Evolutionary conservation across 2,329 filamentous ascomycete genomes (phyloP).

Genomic region (Claviceps pazoutovae): DNA sequence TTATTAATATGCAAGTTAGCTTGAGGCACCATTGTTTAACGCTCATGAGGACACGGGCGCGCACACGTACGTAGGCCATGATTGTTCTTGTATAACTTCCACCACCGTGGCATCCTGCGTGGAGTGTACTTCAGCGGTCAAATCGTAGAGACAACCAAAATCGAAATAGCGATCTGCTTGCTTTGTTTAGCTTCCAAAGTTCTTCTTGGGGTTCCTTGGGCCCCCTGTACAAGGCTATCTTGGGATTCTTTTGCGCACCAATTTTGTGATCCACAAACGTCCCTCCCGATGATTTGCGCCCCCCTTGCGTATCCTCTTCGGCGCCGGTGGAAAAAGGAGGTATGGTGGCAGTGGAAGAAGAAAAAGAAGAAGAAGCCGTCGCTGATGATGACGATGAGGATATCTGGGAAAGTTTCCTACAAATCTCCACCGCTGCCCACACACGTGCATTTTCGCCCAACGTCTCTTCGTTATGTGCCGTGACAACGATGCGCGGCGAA

Average conservation of each 20-base stretch:
- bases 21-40: no score
- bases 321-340: no score
- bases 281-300: conserved; percentile 1
- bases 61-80: conserved; percentile 24
- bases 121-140: conserved; percentile 32
- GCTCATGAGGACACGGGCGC: no score
- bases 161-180: conserved; percentile 19
- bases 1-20: conserved; percentile 10
- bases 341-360: background rate
- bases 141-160: conserved; percentile 35
- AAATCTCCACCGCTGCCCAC: conserved; percentile 38
- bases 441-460: conserved; percentile 20
- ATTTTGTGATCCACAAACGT: conserved; percentile 9
- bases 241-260: conserved; percentile 7
- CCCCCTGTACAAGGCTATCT: background rate
- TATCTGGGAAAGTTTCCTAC: conserved; percentile 22
- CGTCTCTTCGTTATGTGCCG: conserved; percentile 24
- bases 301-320: background rate
- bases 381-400: conserved; percentile 1
- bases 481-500: conserved; percentile 29
- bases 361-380: background rate
- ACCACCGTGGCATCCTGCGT: conserved; percentile 26
- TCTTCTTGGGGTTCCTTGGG: no score
- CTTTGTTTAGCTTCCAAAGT: background rate
- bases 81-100: conserved; percentile 31